Percentiles rank a stretch among this genome's conserved stretches.
Evolutionary conservation across 2,329 filamentous ascomycete species (phyloP).

Genomic region (Tetracladium maxilliforme): DNA sequence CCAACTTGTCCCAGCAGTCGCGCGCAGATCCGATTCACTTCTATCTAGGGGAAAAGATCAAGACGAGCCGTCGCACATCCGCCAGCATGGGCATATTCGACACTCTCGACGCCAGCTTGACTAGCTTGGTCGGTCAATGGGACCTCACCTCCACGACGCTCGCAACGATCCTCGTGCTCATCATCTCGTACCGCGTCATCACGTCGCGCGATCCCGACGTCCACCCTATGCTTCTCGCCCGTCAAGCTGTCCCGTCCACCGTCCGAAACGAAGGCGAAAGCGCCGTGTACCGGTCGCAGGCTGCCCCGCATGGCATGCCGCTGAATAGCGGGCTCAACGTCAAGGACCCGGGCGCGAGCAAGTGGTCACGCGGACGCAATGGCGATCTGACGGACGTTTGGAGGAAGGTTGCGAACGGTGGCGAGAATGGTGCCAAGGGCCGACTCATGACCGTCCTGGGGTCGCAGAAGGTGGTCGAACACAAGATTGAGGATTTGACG

Average conservation of each 20-base stretch:
- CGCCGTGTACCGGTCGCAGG: slow-evolving; percentile 70
- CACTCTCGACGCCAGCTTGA: slow-evolving; percentile 52
- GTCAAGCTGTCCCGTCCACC: slow-evolving; percentile 65
- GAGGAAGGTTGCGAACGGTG: slow-evolving; percentile 55
- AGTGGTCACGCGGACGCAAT: slow-evolving; percentile 71
- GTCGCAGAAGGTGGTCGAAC: slow-evolving; percentile 58
- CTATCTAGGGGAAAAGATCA: slow-evolving; percentile 8
- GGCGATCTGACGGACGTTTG: slow-evolving; percentile 89
- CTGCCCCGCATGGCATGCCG: slow-evolving; percentile 73
- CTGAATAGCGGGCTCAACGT: slow-evolving; percentile 68
- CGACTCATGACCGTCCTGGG: slow-evolving; percentile 70
- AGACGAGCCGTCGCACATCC: slow-evolving; percentile 2
- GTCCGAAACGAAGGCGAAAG: slow-evolving; percentile 78
- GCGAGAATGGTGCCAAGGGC: slow-evolving; percentile 46
- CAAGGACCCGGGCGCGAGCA: slow-evolving; percentile 63
- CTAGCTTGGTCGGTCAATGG: slow-evolving; percentile 63
- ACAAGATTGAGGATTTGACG: slow-evolving; percentile 57
- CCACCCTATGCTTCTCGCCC: slow-evolving; percentile 78
- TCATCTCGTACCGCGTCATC: slow-evolving; percentile 58
- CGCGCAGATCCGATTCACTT: slow-evolving; percentile 8
- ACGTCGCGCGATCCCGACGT: slow-evolving; percentile 71
- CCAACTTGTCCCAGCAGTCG: too few relatives aligned
- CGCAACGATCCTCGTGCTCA: slow-evolving; percentile 46
- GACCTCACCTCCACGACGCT: slow-evolving; percentile 66
- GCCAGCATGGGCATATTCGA: slow-evolving; percentile 19